Base-by-base conservation (phyloP, 495 filamentous ascomycete species). In the Aspergillus diversus region DNA sequence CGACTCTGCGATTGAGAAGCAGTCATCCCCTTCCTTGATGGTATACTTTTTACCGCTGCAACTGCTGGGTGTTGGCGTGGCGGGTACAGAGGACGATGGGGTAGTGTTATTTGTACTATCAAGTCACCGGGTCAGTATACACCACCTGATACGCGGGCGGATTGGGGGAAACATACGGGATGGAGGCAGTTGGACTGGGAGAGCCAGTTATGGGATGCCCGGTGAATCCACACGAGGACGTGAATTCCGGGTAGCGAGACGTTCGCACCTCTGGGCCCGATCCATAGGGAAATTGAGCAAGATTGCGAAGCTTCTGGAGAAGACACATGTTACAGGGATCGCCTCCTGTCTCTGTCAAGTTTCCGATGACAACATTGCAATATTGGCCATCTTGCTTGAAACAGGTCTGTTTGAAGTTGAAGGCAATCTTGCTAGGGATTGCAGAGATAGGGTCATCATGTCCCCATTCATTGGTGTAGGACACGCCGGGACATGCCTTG, bases 201-300 rank as follows among this genome's bases (percentile, higher is more conserved):
- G 55, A 21, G 55, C 5, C 27, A 0, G 55, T 57, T 5, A 57
- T 21, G 7, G 55, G 55, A 47, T 57, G 46, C 9, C 55, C 35
- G 4, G 55, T 57, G 37, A 57, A 57, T 27, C 55, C 55, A 47
- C 55, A 57, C 8, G 55, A 57, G 4, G 55, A 57, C 1, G 55
- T 57, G 33, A 57, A 57, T 34, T 37, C 46, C n/a, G 55, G 37
- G 31, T 57, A 57, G 11, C 13, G n/a, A 43, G 17, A 31, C 15
- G 55, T 43, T 34, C 46, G 46, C 16, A 57, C 55, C 12, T 57
- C 42, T 5, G 55, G 55, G 9, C 55, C 55, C 31, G 35, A 43
- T 4, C 55, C 55, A 57, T 57, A 57, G 8, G 55, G 55, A 32
- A 15, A 57, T 37, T 57, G 55, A n/a, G 55, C 55, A 15, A 43